phyloP scores from a whole-genome alignment of 2,329 filamentous ascomycete species.

The Nothomitra cinnamomea region DNA sequence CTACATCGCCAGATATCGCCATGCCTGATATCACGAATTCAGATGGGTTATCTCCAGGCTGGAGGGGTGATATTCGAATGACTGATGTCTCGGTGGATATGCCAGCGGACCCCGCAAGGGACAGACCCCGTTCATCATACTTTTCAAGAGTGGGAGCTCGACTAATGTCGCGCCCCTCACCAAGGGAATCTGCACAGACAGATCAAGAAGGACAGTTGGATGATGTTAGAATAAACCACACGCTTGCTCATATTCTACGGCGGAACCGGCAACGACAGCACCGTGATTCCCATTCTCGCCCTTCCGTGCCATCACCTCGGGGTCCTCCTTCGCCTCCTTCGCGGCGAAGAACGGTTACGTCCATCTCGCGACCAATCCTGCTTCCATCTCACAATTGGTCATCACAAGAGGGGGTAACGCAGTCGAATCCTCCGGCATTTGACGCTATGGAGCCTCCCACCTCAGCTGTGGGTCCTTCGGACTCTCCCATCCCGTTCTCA shows the following conservation, averaged over 20 bases:
- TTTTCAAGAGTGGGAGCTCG: background rate
- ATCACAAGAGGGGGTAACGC: background rate
- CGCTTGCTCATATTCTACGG: background rate
- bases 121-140: constrained; percentile 1
- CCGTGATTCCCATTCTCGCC: background rate
- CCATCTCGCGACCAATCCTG: background rate
- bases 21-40: background rate
- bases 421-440: background rate
- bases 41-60: background rate
- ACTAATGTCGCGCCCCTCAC: background rate
- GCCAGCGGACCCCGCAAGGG: background rate
- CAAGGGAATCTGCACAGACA: no score
- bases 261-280: background rate
- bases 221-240: background rate
- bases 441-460: constrained; percentile 1
- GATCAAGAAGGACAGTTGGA: background rate
- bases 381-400: background rate
- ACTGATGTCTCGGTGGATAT: background rate
- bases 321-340: background rate
- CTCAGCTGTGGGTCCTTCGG: background rate
- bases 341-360: background rate
- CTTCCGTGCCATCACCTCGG: background rate
- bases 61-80: background rate
- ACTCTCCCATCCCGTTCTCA: constrained; percentile 1
- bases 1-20: background rate